Evolutionary conservation across 2,329 filamentous ascomycete species (phyloP), one percentile per base, ranked within the genome.

Genomic region (Scedosporium minutisporum): DNA sequence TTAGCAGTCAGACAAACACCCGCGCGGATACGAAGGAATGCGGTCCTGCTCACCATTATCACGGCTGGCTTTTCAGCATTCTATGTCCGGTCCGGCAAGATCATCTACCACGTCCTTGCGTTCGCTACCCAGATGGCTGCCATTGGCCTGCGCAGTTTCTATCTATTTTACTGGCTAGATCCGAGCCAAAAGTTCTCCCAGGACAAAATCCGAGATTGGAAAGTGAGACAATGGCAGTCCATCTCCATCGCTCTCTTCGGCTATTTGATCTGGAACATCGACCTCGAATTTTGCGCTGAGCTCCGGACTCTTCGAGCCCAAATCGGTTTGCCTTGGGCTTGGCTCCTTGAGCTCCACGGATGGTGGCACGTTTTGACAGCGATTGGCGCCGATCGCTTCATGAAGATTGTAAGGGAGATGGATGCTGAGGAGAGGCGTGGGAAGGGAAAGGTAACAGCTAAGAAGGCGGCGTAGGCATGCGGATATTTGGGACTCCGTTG

Each of bases 341-440:
- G 81, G 70, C 41, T 82, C 0, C 69, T 87, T 4, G 84, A 87
- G 71, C 68, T 86, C 14, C 84, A 87, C 67, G 84, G 83, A 1
- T 87, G 83, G 84, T 87, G 84, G 84, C 84, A 87, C 66, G 71
- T 87, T 16, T 71, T 85, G 27, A 87, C 84, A 0, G 84, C 82
- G 0, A 72, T 83, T 21, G 79, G 81, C 0, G 82, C 83, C 4
- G 77, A 76, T 25, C 68, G 69, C 57, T 76, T 75, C 53, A 78
- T 78, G 70, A 64, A 67, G 2, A 67, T 72, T 21, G 65, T 65
- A 42, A 66, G 71, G 55, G 71, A 72, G n/a, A 64, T 71, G 12
- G 67, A 66, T 1, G 65, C 65, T 5, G 68, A 69, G 53, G 64
- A 65, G 41, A 62, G 57, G 7, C 60, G 63, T 6, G 67, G 67